Evolutionary conservation across 2,329 filamentous ascomycete genomes (phyloP), one percentile per base, ranked within the genome.

Genomic region (Hortaea sp.): DNA sequence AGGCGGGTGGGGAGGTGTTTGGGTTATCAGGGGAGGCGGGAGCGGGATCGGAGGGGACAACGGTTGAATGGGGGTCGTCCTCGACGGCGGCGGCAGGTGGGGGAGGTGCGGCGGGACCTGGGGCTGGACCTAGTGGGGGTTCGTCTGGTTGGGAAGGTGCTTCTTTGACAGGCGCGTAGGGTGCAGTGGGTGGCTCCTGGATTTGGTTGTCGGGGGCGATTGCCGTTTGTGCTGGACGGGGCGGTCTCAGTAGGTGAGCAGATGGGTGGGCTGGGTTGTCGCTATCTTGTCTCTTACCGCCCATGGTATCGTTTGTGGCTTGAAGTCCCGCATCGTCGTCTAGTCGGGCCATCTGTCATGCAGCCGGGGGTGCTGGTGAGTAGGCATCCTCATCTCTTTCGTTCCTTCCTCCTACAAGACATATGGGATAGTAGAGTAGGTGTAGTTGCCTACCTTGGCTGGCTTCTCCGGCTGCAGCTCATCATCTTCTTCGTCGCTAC

Each of bases 401-500:
- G 48, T 57, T 54, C 45, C 51, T 32, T 10, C n/a, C 20, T 43
- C 9, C 7, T 27, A 30, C 48, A 11, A 54, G 20, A 20, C 20
- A 20, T 20, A 20, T 20, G 20, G 2, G 20, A 20, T 20, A 20
- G 20, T 20, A 20, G 20, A 20, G 20, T 20, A 20, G 20, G 20
- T 53, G 62, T 51, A 54, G 57, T 40, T 35, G 53, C 65, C 65
- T 67, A 71, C 68, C 65, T 71, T 57, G 44, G 55, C 56, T 48
- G 56, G 41, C 39, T 58, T 57, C 38, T 59, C 53, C 10, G 55
- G 50, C 11, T 51, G 53, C 9, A 60, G 45, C 11, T 60, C 32
- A 9, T 9, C 59, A 0, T 59, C 59, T 44, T 70, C 69, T 10
- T 72, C 70, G 28, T 72, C 70, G 50, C 71, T 72, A 54, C 69